Base-by-base conservation (phyloP, 495 filamentous ascomycete species). In the Neurospora africana region DNA sequence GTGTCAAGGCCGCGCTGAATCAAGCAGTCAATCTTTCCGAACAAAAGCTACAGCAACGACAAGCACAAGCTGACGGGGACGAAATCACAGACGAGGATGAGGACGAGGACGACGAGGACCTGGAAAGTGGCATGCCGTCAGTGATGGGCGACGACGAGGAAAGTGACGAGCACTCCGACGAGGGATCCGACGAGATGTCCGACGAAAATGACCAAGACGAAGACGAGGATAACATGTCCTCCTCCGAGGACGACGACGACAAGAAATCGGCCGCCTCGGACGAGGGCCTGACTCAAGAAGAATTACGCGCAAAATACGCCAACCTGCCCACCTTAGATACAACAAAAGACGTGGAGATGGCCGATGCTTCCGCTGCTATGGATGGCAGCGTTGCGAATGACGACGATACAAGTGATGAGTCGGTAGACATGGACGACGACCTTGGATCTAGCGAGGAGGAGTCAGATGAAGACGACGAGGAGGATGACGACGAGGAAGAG, bases 351-450 rank as follows among this genome's bases (percentile, higher is more conserved):
- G 71, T 81, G 65, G 72, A 72, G 38, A 58, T 70, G 39, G 65
- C 70, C 5, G 73, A 71, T 23, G 72, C 47, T 0, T 71, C 36
- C 3, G 44, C 68, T 30, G 73, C 69, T 30, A 78, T 78, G 53
- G 79, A 77, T 68, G 76, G 73, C 23, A 79, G 80, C 40, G 79
- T 78, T 4, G 76, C 75, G 10, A 70, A 79, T 6, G 76, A 84
- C 40, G 92, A 93, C 33, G 89, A 94, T 71, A 85, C 84, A 39
- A 92, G 88, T 47, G 93, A 95, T 75, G 91, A 91, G 73, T 95
- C 92, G 11, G 90, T 92, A 8, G 92, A 95, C 72, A 97, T 97
- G 94, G 90, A 94, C 75, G 91, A 94, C 76, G 92, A 95, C 74
- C 87, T 92, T 80, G 89, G 88, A 35, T 90, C 91, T 38, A 90